Conservation (phyloP, 306 rosid species). For the Quercus wislizeni region DNA sequence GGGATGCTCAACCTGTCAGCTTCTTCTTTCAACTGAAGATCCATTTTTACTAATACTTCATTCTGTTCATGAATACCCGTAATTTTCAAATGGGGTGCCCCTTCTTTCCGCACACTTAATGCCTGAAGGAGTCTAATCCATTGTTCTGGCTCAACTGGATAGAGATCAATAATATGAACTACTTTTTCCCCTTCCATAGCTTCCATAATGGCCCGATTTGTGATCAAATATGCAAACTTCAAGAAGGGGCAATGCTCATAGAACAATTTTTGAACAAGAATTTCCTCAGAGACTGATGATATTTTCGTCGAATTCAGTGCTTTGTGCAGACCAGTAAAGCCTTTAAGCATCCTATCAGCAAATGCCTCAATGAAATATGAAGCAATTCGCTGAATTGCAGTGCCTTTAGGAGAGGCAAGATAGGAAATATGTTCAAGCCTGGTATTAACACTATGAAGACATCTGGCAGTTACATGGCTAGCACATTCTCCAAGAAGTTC, state of each 20-base stretch:
- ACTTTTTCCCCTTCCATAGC: conserved; percentile 75
- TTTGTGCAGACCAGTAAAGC: conserved; percentile 64
- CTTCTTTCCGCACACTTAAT: conserved; percentile 56
- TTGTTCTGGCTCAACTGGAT: conserved; percentile 75
- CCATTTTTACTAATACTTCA: conserved; percentile 70
- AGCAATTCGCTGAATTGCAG: conserved; percentile 67
- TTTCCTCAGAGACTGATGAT: conserved; percentile 48
- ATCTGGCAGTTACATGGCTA: conserved; percentile 65
- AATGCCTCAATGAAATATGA: conserved; percentile 79
- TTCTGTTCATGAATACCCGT: conserved; percentile 74
- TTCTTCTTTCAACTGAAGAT: conserved; percentile 49
- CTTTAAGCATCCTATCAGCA: conserved; percentile 59
- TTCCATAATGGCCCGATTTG: conserved; percentile 81
- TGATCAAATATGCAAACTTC: conserved; percentile 64
- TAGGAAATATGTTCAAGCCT: conserved; percentile 69
- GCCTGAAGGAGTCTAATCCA: conserved; percentile 70
- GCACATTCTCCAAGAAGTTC: conserved; percentile 63
- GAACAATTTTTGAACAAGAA: conserved; percentile 56
- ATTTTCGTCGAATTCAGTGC: conserved; percentile 63
- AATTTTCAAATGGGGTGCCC: conserved; percentile 76
- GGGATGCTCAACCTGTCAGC: conserved; percentile 77
- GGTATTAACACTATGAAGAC: conserved; percentile 64
- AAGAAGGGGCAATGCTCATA: conserved; percentile 75
- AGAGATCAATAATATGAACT: conserved; percentile 81
- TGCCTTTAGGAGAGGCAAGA: conserved; percentile 72